phyloP scores from a whole-genome alignment of 805 yeast genomes.

The Saccharomycopsis lassenensis region DNA sequence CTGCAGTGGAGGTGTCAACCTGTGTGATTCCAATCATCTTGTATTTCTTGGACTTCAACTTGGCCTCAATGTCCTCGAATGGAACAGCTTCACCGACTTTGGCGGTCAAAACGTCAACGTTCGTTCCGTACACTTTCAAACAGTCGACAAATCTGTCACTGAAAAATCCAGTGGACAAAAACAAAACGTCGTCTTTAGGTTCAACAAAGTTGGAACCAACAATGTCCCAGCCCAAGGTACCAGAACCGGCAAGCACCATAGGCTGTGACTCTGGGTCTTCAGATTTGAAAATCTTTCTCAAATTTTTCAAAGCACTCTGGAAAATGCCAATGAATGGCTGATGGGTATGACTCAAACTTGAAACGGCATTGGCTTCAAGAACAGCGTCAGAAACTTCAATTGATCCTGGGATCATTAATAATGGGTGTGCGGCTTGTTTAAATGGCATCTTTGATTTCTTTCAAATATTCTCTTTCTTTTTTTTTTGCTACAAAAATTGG shows the following conservation, averaged over 20 bases:
- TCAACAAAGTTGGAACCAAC: conserved; percentile 65
- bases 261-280: conserved; percentile 62
- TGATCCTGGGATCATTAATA: conserved; percentile 72
- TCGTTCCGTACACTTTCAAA: conserved; percentile 58
- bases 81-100: conserved; percentile 65
- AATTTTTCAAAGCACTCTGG: conserved; percentile 52
- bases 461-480: no score
- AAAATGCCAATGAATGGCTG: conserved; percentile 72
- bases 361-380: conserved; percentile 67
- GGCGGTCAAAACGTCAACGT: conserved; percentile 63
- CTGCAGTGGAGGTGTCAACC: conserved; percentile 94
- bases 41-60: conserved; percentile 44
- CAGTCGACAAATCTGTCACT: conserved; percentile 75
- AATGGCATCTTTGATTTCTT: conserved; percentile 10
- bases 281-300: conserved; percentile 68
- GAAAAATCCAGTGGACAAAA: conserved; percentile 85
- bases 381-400: conserved; percentile 76
- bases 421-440: conserved; percentile 16
- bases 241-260: conserved; percentile 77
- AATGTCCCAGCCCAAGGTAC: conserved; percentile 93
- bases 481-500: no score
- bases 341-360: conserved; percentile 82
- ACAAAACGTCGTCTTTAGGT: conserved; percentile 48
- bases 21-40: conserved; percentile 78
- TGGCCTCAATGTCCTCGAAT: conserved; percentile 40